Base-by-base conservation (phyloP, 73 alveolate species). In the Stentor roeselii region DNA sequence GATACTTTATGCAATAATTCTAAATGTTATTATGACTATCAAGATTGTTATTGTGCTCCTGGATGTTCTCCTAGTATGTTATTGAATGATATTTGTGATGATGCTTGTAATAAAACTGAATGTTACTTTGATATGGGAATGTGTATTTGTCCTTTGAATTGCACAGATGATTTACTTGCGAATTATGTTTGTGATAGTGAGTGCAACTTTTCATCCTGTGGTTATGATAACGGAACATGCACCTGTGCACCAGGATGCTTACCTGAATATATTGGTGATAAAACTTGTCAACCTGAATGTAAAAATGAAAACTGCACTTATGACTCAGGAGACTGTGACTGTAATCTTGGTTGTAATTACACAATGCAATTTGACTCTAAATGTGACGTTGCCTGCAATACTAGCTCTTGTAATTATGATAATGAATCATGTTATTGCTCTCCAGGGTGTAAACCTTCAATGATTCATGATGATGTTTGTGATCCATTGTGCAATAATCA, bases 1-100 rank as follows among this genome's bases (percentile, higher is more conserved):
- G 27, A 58, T 58, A 31, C 15, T 21, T n/a, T 58, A 21, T 58
- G 74, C 27, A 58, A 58, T 58, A 58, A 58, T 58, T n/a, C 15
- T 2, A 31, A n/a, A n/a, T 58, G 74, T 2, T n/a, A 58, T 2
- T 58, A 58, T 58, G 74, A 58, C 27, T 21, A 58, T 21, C 35
- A 31, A 58, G 74, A 58, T 2, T 58, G 74, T 58, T 58, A 58
- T 2, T 58, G 74, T 58, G 74, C 74, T 21, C 0, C 35, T 67
- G 80, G 80, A 21, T 67, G 80, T 32, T n/a, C 37, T 67, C 34
- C 34, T 21, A 32, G 34, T 67, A 67, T 67, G 80, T 32, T 67
- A 2, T 11, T 30, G 2, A 67, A 67, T 2, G 80, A 34, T 67
- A 32, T 67, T 30, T 67, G 80, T 34, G 41, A 67, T 67, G 50